Evolutionary conservation across 2,329 filamentous ascomycete genomes (phyloP).

Genomic region (Cadophora sp.): DNA sequence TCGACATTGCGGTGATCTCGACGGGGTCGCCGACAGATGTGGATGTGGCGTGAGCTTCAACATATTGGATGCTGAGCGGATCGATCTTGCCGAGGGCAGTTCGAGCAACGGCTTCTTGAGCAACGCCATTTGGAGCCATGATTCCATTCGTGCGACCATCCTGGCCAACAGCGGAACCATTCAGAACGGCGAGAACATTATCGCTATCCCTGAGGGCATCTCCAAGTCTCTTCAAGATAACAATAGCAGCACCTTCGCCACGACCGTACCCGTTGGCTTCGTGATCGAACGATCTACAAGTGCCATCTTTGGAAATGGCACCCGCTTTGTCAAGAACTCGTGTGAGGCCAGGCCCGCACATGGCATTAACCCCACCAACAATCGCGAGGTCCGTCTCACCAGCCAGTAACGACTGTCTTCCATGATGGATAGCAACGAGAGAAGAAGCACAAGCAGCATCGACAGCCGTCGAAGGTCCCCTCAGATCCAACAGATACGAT

Average conservation of each 20-base stretch:
- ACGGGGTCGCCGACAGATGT: conserved; percentile 29
- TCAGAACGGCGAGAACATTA: conserved; percentile 60
- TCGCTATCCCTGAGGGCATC: conserved; percentile 65
- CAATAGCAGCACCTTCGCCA: conserved; percentile 65
- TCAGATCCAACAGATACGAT: conserved; percentile 19
- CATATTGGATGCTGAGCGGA: conserved; percentile 41
- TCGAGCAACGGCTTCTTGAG: conserved; percentile 46
- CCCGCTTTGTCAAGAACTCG: conserved; percentile 15
- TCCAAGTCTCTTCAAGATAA: conserved; percentile 63
- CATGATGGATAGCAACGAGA: conserved; percentile 60
- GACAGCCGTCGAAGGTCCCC: conserved; percentile 12
- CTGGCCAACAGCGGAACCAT: conserved; percentile 58
- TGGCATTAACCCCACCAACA: conserved; percentile 45
- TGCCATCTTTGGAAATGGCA: conserved; percentile 45
- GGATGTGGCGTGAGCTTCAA: conserved; percentile 40
- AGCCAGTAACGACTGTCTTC: conserved; percentile 54
- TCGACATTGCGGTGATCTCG: conserved; percentile 17
- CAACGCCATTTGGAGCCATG: conserved; percentile 56
- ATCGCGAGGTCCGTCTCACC: conserved; percentile 51
- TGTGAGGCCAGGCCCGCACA: conserved; percentile 18
- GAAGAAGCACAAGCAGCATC: conserved; percentile 46
- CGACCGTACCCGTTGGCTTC: conserved; percentile 67
- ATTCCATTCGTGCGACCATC: conserved; percentile 62
- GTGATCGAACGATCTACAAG: conserved; percentile 58
- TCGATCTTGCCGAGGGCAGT: conserved; percentile 25